Evolutionary conservation across 352 stramenopile genomes (phyloP).

Genomic region (Thalassiosira livingstoniorum): DNA sequence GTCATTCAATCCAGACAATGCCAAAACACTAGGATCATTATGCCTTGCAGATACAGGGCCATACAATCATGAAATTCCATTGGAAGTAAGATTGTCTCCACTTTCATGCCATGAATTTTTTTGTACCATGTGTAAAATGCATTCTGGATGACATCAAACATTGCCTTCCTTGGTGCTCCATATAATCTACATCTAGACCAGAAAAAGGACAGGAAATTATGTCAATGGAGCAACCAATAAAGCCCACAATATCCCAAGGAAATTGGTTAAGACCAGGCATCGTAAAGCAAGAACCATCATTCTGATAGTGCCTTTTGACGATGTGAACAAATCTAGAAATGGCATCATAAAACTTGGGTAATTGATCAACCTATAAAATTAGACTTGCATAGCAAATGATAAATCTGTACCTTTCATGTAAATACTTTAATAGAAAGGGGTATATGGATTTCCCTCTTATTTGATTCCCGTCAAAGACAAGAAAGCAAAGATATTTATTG

Average conservation of each 20-base stretch:
- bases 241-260: background rate
- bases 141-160: background rate
- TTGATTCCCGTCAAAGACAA: no score
- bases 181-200: slow-evolving; percentile 5
- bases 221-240: background rate
- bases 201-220: background rate
- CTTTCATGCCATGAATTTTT: background rate
- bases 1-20: background rate
- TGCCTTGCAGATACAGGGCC: no score
- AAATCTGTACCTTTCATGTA: no score
- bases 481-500: no score
- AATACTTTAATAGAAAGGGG: no score
- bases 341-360: no score
- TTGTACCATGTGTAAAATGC: slow-evolving; percentile 10
- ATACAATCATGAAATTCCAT: background rate
- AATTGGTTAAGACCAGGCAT: background rate
- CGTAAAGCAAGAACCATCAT: background rate
- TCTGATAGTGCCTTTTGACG: background rate
- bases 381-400: no score
- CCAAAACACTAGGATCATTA: background rate
- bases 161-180: background rate
- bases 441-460: no score
- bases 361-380: no score
- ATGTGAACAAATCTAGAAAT: no score
- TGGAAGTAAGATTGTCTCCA: slow-evolving; percentile 1